Evolutionary conservation across 2,329 filamentous ascomycete genomes (phyloP).

Genomic region (Claviceps paspali): DNA sequence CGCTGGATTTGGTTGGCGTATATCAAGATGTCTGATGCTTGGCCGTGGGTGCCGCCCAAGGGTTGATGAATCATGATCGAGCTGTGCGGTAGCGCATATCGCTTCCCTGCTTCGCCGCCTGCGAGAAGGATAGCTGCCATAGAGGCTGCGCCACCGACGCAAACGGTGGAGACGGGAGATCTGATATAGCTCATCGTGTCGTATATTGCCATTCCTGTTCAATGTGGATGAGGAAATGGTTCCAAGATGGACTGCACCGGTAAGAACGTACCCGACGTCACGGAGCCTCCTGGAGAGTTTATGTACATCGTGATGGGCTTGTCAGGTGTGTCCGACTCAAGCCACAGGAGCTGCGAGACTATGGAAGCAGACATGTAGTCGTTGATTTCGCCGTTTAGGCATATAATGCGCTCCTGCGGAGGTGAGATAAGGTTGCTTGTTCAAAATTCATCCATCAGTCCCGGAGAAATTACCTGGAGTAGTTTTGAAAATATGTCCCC

Average conservation of each 20-base stretch:
- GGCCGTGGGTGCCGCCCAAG: conserved; percentile 53
- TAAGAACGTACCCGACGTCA: conserved; percentile 45
- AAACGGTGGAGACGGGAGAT: conserved; percentile 85
- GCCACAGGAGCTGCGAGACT: conserved; percentile 90
- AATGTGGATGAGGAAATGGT: no score
- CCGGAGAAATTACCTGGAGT: conserved; percentile 41
- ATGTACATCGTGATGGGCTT: conserved; percentile 97
- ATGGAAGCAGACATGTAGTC: conserved; percentile 84
- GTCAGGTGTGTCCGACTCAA: conserved; percentile 89
- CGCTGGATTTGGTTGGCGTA: conserved; percentile 94
- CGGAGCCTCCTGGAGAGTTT: conserved; percentile 86
- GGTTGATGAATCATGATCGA: conserved; percentile 98
- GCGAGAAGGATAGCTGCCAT: conserved; percentile 87
- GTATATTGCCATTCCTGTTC: conserved; percentile 75
- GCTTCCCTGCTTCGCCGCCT: conserved; percentile 70
- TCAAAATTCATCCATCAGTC: background rate
- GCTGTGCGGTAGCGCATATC: conserved; percentile 82
- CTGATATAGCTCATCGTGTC: conserved; percentile 98
- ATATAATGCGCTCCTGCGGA: conserved; percentile 73
- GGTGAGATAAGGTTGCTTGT: conserved; percentile 7
- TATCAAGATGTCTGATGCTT: conserved; percentile 75
- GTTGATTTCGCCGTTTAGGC: conserved; percentile 82
- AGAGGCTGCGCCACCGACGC: conserved; percentile 82
- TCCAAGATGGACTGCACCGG: background rate
- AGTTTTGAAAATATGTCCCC: conserved; percentile 75